A percentile compares a stretch with the other conserved stretches of the same genome.
Evolutionary conservation across 2,329 filamentous ascomycete genomes (phyloP).

Genomic region (Monosporascus sp.): DNA sequence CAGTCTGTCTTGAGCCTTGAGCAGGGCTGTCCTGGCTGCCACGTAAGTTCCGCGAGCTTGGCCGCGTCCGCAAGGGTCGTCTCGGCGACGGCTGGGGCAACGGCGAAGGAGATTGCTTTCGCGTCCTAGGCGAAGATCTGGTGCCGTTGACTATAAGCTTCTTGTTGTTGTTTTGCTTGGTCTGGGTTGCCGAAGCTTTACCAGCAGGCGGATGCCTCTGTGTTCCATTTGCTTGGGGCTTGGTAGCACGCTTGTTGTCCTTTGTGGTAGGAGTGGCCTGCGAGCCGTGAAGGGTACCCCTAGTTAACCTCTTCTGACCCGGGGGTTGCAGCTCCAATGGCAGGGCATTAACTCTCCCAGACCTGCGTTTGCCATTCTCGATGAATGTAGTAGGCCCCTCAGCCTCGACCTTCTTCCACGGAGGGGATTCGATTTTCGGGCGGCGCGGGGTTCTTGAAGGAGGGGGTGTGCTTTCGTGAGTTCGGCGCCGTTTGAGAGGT

Average conservation of each 20-base stretch:
- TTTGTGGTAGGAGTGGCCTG: conserved; percentile 30
- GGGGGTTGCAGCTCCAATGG: conserved; percentile 47
- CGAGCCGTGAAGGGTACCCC: conserved; percentile 35
- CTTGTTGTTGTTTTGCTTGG: conserved; percentile 18
- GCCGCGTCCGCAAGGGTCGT: conserved; percentile 36
- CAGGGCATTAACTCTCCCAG: conserved; percentile 56
- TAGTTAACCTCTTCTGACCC: conserved; percentile 46
- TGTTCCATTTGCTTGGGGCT: conserved; percentile 23
- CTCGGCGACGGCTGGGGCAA: conserved; percentile 32
- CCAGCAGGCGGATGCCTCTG: conserved; percentile 26
- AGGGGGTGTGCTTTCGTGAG: conserved; percentile 41
- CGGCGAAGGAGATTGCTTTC: conserved; percentile 38
- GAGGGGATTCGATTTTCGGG: conserved; percentile 65
- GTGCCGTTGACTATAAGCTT: conserved; percentile 13
- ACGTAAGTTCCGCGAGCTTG: conserved; percentile 35
- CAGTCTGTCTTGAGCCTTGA: conserved; percentile 9
- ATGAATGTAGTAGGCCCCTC: conserved; percentile 86
- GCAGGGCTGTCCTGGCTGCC: conserved; percentile 22
- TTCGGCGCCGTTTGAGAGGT: conserved; percentile 62
- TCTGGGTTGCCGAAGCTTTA: conserved; percentile 22
- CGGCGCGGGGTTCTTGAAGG: conserved; percentile 26
- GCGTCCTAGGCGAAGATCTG: conserved; percentile 21
- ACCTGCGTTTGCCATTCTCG: conserved; percentile 65
- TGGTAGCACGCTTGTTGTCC: conserved; percentile 22
- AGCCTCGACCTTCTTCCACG: conserved; percentile 83